Conservation (phyloP, 2,329 filamentous ascomycete species). For the Lachnum nothofagi region DNA sequence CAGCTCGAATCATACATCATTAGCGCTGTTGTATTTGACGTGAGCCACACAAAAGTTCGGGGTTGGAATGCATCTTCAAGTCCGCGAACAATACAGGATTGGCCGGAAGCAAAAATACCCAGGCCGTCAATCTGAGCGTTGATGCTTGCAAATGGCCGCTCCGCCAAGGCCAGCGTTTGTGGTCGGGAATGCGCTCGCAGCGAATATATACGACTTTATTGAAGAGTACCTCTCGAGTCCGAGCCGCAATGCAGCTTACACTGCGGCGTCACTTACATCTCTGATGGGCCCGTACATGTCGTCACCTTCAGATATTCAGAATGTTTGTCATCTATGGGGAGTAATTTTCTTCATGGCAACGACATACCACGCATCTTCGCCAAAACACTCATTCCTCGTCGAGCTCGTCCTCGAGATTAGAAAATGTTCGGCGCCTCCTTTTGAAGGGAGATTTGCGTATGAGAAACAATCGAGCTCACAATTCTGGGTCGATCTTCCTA, state of each 20-base stretch:
- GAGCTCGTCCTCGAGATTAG: conserved; percentile 4
- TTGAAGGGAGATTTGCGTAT: background rate
- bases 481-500: conserved; percentile 3
- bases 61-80: too few relatives aligned
- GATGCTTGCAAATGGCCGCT: background rate
- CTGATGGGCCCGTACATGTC: background rate
- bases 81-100: too few relatives aligned
- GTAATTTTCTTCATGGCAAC: conserved; percentile 2
- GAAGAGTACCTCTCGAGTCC: background rate
- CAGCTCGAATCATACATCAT: too few relatives aligned
- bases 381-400: background rate
- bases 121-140: background rate
- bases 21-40: too few relatives aligned
- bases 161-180: conserved; percentile 2
- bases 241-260: background rate
- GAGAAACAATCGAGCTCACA: background rate
- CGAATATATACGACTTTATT: conserved; percentile 1
- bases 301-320: background rate
- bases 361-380: background rate
- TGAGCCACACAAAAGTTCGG: too few relatives aligned
- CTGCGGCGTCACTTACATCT: conserved; percentile 1
- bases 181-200: background rate
- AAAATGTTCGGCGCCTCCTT: background rate
- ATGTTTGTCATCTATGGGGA: conserved; percentile 2
- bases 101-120: background rate